A percentile compares a stretch with the other conserved stretches of the same genome.
Conservation (phyloP, 2,329 filamentous ascomycete species). For the Colletotrichum australisinense region DNA sequence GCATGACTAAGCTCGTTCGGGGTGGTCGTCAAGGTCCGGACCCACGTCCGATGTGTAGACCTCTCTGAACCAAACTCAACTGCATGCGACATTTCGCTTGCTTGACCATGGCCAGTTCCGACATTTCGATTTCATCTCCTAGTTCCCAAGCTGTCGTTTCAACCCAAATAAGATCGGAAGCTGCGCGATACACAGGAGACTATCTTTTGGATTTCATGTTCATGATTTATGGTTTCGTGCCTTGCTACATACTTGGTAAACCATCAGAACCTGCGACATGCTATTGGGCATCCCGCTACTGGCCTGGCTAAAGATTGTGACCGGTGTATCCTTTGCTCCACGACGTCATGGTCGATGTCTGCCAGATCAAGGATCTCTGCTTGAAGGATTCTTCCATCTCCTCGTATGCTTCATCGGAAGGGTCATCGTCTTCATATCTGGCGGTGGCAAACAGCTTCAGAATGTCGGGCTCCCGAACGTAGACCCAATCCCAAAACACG, state of each 20-base stretch:
- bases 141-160: too few relatives aligned
- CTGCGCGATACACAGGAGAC: too few relatives aligned
- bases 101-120: too few relatives aligned
- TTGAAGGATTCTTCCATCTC: neutral
- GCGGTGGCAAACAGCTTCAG: neutral
- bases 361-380: neutral
- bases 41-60: neutral
- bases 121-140: too few relatives aligned
- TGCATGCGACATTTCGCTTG: neutral
- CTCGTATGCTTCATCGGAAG: neutral
- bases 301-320: neutral
- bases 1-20: conserved; percentile 8
- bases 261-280: neutral
- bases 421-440: neutral
- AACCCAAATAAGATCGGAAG: neutral
- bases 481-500: neutral
- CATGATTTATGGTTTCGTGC: neutral
- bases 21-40: neutral
- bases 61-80: neutral
- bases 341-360: too few relatives aligned
- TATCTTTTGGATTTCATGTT: neutral
- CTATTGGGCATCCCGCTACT: neutral
- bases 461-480: neutral
- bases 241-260: neutral
- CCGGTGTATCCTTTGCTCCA: neutral